Conservation (phyloP, 129 eudicot genomes). For the Oenanthe sinensis region DNA sequence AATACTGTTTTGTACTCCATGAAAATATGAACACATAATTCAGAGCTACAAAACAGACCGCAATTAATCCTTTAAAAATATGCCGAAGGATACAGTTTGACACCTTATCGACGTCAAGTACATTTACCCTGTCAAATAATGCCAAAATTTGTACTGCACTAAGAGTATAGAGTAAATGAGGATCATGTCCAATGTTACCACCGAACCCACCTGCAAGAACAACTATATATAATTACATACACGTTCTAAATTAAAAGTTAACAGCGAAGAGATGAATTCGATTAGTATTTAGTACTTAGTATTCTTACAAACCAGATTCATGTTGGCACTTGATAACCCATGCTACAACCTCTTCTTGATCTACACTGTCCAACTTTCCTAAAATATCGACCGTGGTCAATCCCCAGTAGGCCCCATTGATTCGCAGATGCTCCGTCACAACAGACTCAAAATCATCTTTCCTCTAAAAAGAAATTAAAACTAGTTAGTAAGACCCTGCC, state of each 20-base stretch:
- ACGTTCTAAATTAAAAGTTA: background rate
- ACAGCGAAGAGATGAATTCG: background rate
- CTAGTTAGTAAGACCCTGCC: background rate
- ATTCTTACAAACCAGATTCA: constrained; percentile 49
- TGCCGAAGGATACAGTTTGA: constrained; percentile 45
- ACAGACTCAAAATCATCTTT: constrained; percentile 68
- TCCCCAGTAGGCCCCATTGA: constrained; percentile 97
- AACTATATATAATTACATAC: background rate
- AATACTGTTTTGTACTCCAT: background rate
- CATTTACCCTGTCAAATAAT: constrained; percentile 57
- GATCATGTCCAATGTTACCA: constrained; percentile 91
- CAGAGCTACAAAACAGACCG: background rate
- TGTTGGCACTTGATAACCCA: constrained; percentile 97
- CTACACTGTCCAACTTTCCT: constrained; percentile 62
- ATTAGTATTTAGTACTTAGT: background rate
- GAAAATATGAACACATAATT: background rate
- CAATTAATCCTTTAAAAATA: background rate
- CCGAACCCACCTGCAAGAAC: constrained; percentile 72
- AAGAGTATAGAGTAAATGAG: constrained; percentile 73
- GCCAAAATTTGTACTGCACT: constrained; percentile 85
- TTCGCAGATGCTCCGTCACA: constrained; percentile 74
- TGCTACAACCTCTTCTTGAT: constrained; percentile 64
- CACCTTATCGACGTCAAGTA: constrained; percentile 63
- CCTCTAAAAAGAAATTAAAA: constrained; percentile 22
- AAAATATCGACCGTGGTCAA: constrained; percentile 75